Evolutionary conservation across 2,329 filamentous ascomycete species (phyloP).

Genomic region (Diplocarpon mali): DNA sequence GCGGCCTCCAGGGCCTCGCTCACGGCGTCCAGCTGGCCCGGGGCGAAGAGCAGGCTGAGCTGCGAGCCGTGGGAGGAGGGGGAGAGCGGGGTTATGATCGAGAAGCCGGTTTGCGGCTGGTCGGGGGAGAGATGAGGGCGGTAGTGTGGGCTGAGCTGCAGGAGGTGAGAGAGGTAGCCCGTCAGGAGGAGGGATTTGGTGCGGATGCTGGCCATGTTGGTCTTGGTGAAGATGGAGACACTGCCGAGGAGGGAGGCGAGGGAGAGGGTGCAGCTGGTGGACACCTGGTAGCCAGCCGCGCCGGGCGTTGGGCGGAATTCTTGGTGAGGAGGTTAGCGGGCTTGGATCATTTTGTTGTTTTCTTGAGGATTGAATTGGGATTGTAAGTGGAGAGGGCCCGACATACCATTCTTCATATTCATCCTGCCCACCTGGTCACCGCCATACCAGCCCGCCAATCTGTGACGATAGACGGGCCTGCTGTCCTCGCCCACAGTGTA

Average conservation of each 20-base stretch:
- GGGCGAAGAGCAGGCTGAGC: conserved; percentile 58
- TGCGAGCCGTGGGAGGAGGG: conserved; percentile 35
- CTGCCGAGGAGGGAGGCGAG: conserved; percentile 64
- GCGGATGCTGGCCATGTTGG: conserved; percentile 57
- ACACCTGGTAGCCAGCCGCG: conserved; percentile 74
- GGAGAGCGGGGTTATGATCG: conserved; percentile 30
- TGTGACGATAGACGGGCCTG: conserved; percentile 44
- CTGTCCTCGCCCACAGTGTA: conserved; percentile 31
- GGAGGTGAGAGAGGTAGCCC: conserved; percentile 61
- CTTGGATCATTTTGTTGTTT: background rate
- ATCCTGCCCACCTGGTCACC: conserved; percentile 67
- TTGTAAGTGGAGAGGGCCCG: no score
- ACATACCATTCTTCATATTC: conserved; percentile 58
- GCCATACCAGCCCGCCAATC: conserved; percentile 81
- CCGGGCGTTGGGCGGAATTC: conserved; percentile 66
- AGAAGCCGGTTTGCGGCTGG: conserved; percentile 27
- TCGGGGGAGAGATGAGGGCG: conserved; percentile 4
- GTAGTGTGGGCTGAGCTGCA: conserved; percentile 33
- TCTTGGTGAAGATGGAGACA: conserved; percentile 62
- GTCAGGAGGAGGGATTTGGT: conserved; percentile 64
- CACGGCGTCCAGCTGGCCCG: conserved; percentile 60
- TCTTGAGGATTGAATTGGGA: conserved; percentile 22
- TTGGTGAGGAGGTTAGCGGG: conserved; percentile 20
- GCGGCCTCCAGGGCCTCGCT: conserved; percentile 50
- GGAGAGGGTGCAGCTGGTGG: conserved; percentile 72